Percentiles rank a stretch among this genome's conserved stretches.
Conservation (phyloP, 345 rosid species). For the Citrus maxima region DNA sequence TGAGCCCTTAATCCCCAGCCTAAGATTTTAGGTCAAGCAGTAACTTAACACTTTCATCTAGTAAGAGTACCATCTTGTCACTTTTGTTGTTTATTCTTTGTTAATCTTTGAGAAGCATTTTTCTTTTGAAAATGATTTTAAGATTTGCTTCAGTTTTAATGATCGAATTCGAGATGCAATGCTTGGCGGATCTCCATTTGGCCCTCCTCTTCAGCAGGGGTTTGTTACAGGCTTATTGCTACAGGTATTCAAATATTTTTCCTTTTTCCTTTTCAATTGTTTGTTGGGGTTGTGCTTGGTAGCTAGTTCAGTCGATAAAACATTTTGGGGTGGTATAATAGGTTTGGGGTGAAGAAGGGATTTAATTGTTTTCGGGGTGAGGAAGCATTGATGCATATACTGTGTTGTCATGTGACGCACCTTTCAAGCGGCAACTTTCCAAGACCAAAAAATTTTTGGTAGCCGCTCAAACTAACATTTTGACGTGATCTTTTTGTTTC, state of each 20-base stretch:
- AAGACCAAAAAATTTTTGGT: not conserved
- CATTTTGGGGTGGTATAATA: not conserved
- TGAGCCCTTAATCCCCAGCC: not conserved
- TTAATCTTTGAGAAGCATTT: not conserved
- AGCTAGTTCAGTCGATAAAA: not conserved
- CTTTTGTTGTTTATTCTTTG: not conserved
- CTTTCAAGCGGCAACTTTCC: not conserved
- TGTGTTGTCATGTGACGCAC: not conserved
- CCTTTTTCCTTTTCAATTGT: not conserved
- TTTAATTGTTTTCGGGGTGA: not conserved
- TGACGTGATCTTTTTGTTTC: not conserved
- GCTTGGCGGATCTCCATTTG: constrained; percentile 99
- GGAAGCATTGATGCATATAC: not conserved
- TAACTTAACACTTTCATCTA: not conserved
- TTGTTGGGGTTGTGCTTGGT: not conserved
- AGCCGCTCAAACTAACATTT: not conserved
- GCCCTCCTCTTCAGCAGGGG: constrained; percentile 96
- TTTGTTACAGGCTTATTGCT: constrained; percentile 78
- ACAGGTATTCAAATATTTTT: constrained; percentile 48
- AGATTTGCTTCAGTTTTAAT: constrained; percentile 64
- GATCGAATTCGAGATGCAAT: constrained; percentile 96
- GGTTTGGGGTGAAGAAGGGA: not conserved
- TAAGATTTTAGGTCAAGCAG: not conserved
- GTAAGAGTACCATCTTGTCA: constrained; percentile 2
- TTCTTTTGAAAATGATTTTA: constrained; percentile 9